A percentile compares a stretch with the other conserved stretches of the same genome.
phyloP scores from a whole-genome alignment of 2,329 filamentous ascomycete species.

The Arthrobotrys musiformis region DNA sequence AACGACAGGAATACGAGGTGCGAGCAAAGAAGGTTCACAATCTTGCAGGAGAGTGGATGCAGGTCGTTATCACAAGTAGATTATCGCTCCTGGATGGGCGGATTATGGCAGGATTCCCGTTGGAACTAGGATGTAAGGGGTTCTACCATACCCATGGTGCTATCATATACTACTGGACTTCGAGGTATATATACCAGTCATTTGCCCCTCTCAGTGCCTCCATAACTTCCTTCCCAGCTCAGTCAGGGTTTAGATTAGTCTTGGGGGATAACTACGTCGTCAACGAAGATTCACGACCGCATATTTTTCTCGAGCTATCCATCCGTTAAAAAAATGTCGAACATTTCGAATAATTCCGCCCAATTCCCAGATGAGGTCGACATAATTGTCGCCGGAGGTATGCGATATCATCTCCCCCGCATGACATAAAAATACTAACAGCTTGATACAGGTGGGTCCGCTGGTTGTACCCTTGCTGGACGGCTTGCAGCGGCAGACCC shows the following conservation, averaged over 20 bases:
- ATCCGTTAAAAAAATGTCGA: conserved; percentile 12
- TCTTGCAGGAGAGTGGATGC: neutral
- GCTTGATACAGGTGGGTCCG: conserved; percentile 64
- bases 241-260: neutral
- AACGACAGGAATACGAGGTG: neutral
- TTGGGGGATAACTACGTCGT: neutral
- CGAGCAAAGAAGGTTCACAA: neutral
- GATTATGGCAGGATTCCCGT: neutral
- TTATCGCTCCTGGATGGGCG: too few species aligned
- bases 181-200: neutral
- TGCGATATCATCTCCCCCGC: neutral
- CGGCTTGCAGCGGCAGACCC: conserved; percentile 68
- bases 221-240: too few species aligned
- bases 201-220: too few species aligned
- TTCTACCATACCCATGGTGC: neutral
- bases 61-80: neutral
- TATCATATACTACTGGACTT: neutral
- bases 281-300: neutral
- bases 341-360: conserved; percentile 31
- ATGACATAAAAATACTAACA: neutral
- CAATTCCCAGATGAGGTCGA: conserved; percentile 39
- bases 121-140: neutral
- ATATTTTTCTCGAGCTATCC: neutral
- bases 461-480: conserved; percentile 67
- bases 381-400: conserved; percentile 54